A percentile compares a stretch with the other conserved stretches of the same genome.
phyloP scores from a whole-genome alignment of 371 early-diverging fungal genomes.

The Rhizopus sp. region DNA sequence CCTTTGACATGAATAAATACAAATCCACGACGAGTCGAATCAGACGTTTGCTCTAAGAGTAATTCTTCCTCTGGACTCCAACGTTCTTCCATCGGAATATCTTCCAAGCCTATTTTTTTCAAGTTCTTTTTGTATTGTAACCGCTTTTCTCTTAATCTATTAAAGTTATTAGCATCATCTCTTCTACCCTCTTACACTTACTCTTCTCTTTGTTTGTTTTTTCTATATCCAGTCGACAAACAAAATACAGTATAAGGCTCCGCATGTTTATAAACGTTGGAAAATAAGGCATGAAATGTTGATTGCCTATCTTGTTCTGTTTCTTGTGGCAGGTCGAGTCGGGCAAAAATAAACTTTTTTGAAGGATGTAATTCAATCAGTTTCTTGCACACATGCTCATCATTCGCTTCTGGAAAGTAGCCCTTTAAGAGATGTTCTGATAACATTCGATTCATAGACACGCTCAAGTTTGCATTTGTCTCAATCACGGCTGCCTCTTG shows the following conservation, averaged over 20 bases:
- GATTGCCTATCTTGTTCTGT: conserved; percentile 14
- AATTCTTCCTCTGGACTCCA: conserved; percentile 36
- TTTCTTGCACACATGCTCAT: conserved; percentile 20
- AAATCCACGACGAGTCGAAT: conserved; percentile 26
- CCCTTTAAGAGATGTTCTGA: conserved; percentile 13
- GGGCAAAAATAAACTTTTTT: conserved; percentile 18
- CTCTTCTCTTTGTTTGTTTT: conserved; percentile 23
- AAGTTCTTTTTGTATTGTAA: conserved; percentile 26
- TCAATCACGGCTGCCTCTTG: conserved; percentile 23
- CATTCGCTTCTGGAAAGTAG: conserved; percentile 13
- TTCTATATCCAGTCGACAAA: conserved; percentile 29
- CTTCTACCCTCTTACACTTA: neutral
- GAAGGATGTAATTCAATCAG: conserved; percentile 23
- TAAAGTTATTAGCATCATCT: neutral
- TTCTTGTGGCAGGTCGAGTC: conserved; percentile 18
- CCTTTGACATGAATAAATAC: conserved; percentile 24
- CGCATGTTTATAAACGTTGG: conserved; percentile 18
- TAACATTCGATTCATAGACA: conserved; percentile 13
- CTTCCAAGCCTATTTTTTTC: conserved; percentile 19
- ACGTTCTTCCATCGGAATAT: conserved; percentile 32
- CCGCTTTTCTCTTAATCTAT: conserved; percentile 30
- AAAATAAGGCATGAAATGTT: conserved; percentile 12
- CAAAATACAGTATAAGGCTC: conserved; percentile 29
- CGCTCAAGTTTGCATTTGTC: conserved; percentile 12
- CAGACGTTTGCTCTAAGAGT: conserved; percentile 18